Base-by-base conservation (phyloP, 768 basidiomycete species). In the Pulveroboletus sp. region DNA sequence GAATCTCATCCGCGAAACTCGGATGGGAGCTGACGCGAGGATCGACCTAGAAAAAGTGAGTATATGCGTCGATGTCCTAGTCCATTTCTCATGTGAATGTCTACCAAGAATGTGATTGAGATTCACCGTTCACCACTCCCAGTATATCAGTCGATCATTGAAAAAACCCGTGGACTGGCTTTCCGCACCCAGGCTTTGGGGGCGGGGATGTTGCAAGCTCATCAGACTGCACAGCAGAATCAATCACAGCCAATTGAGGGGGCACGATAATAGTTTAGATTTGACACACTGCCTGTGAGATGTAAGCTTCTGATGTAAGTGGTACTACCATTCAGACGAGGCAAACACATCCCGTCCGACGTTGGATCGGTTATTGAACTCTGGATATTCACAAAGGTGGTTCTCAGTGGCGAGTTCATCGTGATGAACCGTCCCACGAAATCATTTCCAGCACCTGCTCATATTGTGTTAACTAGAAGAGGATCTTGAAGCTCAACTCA, bases 21-120 rank as follows among this genome's bases (percentile, higher is more conserved):
- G 93, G 40, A 92, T 95, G 87, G 92, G 92, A 13, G 86, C 90
- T 1, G 95, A 98, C 59, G 95, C 95, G 45, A 96, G 95, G 74
- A 97, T 98, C 53, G 95, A 98, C 68, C 77, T 98, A 26, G 93
- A 94, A 70, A 93, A 95, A 77, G 93, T 89, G 53, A 36, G 50
- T 28, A 5, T 27, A 39, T 36, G 14, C 8, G 14, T 39, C 33
- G 2, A 32, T 28, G 27, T 21, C 9, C 2, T n/a, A 14, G 10
- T 5, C 4, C 3, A 8, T 43, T 27, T 44, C 52, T 55, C 35
- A 65, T 51, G 32, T 8, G n/a, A 46, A 17, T 46, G 41, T 40
- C 46, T 30, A n/a, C 54, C 26, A 69, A 93, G 92, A 96, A 98
- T 66, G 89, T 95, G 58, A 95, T 98, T 61, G 87, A 94, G 70